Evolutionary conservation across 176 grass and related monocot species (phyloP).

Genomic region (Secale cereale): DNA sequence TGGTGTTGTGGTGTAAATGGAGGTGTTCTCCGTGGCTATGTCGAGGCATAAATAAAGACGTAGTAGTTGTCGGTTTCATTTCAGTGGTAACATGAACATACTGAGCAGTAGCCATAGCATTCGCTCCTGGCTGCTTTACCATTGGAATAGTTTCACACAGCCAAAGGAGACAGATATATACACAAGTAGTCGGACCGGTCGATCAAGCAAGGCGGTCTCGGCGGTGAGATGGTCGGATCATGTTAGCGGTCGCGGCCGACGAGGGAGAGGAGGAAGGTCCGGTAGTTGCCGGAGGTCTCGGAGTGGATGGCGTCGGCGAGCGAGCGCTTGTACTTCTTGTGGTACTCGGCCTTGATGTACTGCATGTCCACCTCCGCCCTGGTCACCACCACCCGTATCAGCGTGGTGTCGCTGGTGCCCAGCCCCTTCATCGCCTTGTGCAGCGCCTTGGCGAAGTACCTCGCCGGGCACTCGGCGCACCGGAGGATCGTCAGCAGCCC

Average conservation of each 20-base stretch:
- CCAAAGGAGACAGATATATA: too few relatives aligned
- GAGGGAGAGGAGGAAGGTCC: constrained; percentile 87
- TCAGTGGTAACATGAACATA: too few relatives aligned
- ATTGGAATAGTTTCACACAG: too few relatives aligned
- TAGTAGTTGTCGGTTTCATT: too few relatives aligned
- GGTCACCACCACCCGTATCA: constrained; percentile 62
- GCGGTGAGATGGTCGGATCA: too few relatives aligned
- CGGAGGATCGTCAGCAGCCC: constrained; percentile 68
- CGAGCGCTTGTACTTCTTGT: constrained; percentile 52
- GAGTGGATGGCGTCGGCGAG: constrained; percentile 67
- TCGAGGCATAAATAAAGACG: neutral
- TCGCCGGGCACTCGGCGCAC: constrained; percentile 64
- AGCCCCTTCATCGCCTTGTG: constrained; percentile 82
- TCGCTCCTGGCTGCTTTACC: too few relatives aligned
- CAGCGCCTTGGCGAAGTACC: constrained; percentile 71
- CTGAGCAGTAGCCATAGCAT: too few relatives aligned
- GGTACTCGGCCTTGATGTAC: constrained; percentile 83
- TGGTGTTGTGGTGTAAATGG: neutral
- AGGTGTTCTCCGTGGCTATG: neutral
- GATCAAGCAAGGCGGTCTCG: too few relatives aligned
- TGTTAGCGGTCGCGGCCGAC: constrained; percentile 44
- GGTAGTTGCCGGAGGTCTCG: constrained; percentile 84
- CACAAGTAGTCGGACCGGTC: too few relatives aligned
- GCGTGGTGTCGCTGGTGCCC: constrained; percentile 65
- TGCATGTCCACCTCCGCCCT: constrained; percentile 90